phyloP scores from a whole-genome alignment of 2,329 filamentous ascomycete species.

The Coleophoma crateriformis region DNA sequence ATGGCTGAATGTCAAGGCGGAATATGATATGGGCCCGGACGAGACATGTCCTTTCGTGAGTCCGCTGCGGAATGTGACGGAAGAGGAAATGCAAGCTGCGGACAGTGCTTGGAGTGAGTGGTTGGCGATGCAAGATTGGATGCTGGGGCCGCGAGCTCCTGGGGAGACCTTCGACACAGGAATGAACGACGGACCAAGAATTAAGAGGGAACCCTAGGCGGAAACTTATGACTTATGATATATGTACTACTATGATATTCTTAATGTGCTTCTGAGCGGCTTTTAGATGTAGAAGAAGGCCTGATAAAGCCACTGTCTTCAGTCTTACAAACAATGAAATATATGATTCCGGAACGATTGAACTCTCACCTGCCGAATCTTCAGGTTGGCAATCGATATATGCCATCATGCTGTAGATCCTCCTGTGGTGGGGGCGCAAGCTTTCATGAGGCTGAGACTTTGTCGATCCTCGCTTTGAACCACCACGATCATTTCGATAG shows the following conservation, averaged over 20 bases:
- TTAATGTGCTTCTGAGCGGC: not conserved
- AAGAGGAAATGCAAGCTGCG: slow-evolving; percentile 76
- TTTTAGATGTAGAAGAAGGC: not conserved
- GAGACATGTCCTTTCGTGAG: slow-evolving; percentile 85
- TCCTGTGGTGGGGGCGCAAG: not conserved
- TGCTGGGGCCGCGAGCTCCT: slow-evolving; percentile 79
- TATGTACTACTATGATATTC: not conserved
- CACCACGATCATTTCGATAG: not conserved
- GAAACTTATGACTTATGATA: not conserved
- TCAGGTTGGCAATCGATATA: too few relatives aligned
- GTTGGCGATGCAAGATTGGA: slow-evolving; percentile 97
- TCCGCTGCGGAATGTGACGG: slow-evolving; percentile 69
- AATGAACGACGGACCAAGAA: slow-evolving; percentile 4
- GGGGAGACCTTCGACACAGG: slow-evolving; percentile 20
- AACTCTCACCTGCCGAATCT: too few relatives aligned
- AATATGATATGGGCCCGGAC: slow-evolving; percentile 81
- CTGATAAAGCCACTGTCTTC: not conserved
- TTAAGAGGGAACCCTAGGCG: slow-evolving; percentile 2
- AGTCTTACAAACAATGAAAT: too few relatives aligned
- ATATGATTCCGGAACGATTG: too few relatives aligned
- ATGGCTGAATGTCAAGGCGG: slow-evolving; percentile 83
- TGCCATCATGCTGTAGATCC: not conserved
- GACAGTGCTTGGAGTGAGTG: slow-evolving; percentile 90
- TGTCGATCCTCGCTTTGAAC: not conserved
- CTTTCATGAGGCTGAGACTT: not conserved